Conservation (phyloP, 345 rosid species). For the Rhodamnia argentea region DNA sequence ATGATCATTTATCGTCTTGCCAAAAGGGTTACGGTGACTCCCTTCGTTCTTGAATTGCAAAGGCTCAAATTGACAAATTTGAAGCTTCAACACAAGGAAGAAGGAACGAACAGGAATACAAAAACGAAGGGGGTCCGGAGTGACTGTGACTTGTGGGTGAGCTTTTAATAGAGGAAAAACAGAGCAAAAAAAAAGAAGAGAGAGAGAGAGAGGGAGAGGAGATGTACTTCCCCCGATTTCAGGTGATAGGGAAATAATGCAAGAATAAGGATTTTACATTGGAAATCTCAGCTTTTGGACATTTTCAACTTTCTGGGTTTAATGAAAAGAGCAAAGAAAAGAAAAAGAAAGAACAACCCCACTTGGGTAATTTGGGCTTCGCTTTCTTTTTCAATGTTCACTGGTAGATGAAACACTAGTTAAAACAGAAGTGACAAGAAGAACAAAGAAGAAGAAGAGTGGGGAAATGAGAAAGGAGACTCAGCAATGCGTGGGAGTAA, state of each 20-base stretch:
- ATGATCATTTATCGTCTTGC: not conserved
- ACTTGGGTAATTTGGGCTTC: conserved; percentile 5
- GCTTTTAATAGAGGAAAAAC: not conserved
- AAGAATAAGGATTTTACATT: conserved; percentile 3
- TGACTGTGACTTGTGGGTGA: not conserved
- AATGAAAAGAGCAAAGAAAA: not conserved
- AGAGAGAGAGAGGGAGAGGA: not conserved
- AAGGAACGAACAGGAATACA: not conserved
- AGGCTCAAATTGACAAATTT: not conserved
- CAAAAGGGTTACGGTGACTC: not conserved
- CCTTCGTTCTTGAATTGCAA: not conserved
- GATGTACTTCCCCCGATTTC: conserved; percentile 9
- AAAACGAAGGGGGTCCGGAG: not conserved
- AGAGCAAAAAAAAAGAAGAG: not conserved
- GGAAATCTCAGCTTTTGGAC: conserved; percentile 16
- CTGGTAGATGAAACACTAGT: not conserved
- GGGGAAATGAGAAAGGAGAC: conserved; percentile 1
- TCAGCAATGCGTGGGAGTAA: conserved; percentile 26
- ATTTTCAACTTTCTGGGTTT: conserved; percentile 8
- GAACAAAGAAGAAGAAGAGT: not conserved
- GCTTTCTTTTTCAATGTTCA: not conserved
- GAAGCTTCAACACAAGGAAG: not conserved
- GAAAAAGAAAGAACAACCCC: conserved; percentile 12
- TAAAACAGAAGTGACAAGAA: not conserved
- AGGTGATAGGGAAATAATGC: conserved; percentile 18